Percentiles rank a stretch among this genome's conserved stretches.
These are phyloP conservation scores for Aspergillus aculeatus DNA, from an alignment of 2,329 filamentous ascomycete species.

Conservation along the genomic window DNA sequence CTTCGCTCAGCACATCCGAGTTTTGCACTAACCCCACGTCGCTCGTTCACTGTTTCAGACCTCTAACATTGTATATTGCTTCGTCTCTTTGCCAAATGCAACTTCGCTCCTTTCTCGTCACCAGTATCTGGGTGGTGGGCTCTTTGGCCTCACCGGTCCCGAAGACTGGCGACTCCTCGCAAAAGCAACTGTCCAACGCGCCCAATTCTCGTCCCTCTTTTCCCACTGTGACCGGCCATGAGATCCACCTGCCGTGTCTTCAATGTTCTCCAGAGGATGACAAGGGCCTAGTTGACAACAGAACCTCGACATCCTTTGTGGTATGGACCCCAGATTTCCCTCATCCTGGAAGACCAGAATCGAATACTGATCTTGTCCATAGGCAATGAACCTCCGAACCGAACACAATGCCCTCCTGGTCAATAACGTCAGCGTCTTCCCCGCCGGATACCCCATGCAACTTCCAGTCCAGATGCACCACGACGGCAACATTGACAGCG, in stretches of 20 bases:
- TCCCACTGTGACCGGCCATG: constrained; percentile 3
- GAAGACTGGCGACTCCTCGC: not conserved
- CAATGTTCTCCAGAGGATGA: not conserved
- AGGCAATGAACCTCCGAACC: constrained; percentile 3
- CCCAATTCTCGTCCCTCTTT: not conserved
- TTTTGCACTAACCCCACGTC: not conserved
- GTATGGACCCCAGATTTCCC: not conserved
- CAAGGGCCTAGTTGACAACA: not conserved
- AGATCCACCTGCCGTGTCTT: not conserved
- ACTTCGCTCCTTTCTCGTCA: not conserved
- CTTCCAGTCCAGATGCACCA: not conserved
- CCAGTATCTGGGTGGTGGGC: constrained; percentile 1
- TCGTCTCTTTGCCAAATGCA: not conserved
- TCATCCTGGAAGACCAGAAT: not conserved
- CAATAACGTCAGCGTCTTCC: constrained; percentile 1
- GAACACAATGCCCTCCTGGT: constrained; percentile 1
- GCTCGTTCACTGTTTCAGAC: not conserved
- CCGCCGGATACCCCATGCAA: not conserved
- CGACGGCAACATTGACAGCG: not conserved
- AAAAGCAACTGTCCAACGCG: not conserved
- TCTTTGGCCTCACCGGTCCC: not conserved
- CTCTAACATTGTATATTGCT: not conserved
- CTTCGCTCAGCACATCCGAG: not conserved
- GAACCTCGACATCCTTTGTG: not conserved
- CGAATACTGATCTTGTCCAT: not conserved